Base-by-base conservation (phyloP, 1,139 yeast genomes). In the Yamadazyma pseudoaaseri region DNA sequence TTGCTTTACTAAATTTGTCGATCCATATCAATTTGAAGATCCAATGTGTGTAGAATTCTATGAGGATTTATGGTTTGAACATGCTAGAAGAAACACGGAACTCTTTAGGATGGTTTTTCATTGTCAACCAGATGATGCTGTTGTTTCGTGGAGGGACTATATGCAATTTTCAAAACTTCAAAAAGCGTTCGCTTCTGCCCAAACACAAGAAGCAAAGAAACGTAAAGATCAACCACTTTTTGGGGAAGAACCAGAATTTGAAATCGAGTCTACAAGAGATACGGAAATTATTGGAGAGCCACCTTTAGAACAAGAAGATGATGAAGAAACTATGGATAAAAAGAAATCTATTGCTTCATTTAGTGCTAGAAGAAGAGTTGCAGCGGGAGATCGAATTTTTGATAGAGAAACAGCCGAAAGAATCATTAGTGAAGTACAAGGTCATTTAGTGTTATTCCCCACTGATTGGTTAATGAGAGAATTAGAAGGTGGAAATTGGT, bases 91-190 rank as follows among this genome's bases (percentile, higher is more conserved):
- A 47, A 94, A 94, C 52, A 89, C 97, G 0, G 73, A 77, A 40
- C 65, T 92, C 6, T 94, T 76, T 62, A 71, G 97, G 41, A 70
- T 83, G 58, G 87, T 92, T 3, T 94, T 94, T 71, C 92, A 90
- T 45, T 80, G 89, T 44, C 97, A 92, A 55, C 99, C 99, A 0
- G 98, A 94, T 57, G 87, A 92, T 54, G 70, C 76, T 11, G 97
- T 92, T 10, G 70, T 72, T 15, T 76, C 92, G 0, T 94, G 99
- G 99, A 76, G 76, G 38, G 96, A 87, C 32, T 94, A 89, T 56
- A 89, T 86, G 54, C 79, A 73, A 24, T 86, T 70, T 55, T 72
- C 76, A 31, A 75, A 73, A 36, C 56, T 83, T 48, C 69, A 66
- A 34, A 62, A 69, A 21, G 85, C 82, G 0, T 84, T 84, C 51